These are phyloP conservation scores for Saccharomyces hybrid DNA, from an alignment of 1,139 yeast species.

Conservation along the genomic window DNA sequence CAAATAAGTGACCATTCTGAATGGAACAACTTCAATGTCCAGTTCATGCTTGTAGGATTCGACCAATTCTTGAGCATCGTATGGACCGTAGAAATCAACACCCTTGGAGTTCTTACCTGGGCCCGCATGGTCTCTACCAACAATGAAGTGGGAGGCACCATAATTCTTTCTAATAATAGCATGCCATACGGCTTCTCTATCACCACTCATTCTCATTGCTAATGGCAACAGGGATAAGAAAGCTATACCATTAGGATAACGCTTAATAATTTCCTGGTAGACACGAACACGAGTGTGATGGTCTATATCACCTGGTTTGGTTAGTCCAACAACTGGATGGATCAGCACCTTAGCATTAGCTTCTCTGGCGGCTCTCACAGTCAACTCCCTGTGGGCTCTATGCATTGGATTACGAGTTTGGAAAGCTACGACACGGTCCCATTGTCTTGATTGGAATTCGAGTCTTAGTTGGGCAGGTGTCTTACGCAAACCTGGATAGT, in stretches of 20 bases:
- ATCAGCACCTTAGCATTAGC: constrained; percentile 73
- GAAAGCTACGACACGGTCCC: constrained; percentile 93
- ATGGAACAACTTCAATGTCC: constrained; percentile 86
- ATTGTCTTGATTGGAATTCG: constrained; percentile 71
- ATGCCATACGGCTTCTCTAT: constrained; percentile 97
- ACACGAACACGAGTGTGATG: constrained; percentile 96
- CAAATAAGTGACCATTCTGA: constrained; percentile 92
- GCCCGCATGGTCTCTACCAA: constrained; percentile 97
- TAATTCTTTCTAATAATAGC: constrained; percentile 93
- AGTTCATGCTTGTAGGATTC: constrained; percentile 69
- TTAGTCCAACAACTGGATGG: constrained; percentile 95
- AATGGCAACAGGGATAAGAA: constrained; percentile 79
- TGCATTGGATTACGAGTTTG: constrained; percentile 99
- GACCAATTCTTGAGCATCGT: constrained; percentile 89
- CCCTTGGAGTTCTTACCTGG: constrained; percentile 94
- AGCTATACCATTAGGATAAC: constrained; percentile 92
- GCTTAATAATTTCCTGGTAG: constrained; percentile 82
- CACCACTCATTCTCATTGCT: constrained; percentile 99
- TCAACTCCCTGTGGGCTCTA: constrained; percentile 93
- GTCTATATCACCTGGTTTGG: constrained; percentile 97
- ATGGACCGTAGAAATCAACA: constrained; percentile 92
- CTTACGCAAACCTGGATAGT: constrained; percentile 77
- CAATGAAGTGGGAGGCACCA: constrained; percentile 95
- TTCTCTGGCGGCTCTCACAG: constrained; percentile 88
- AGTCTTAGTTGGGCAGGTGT: constrained; percentile 86